phyloP scores from a whole-genome alignment of 176 grass and related monocot species.

The Ensete ventricosum region DNA sequence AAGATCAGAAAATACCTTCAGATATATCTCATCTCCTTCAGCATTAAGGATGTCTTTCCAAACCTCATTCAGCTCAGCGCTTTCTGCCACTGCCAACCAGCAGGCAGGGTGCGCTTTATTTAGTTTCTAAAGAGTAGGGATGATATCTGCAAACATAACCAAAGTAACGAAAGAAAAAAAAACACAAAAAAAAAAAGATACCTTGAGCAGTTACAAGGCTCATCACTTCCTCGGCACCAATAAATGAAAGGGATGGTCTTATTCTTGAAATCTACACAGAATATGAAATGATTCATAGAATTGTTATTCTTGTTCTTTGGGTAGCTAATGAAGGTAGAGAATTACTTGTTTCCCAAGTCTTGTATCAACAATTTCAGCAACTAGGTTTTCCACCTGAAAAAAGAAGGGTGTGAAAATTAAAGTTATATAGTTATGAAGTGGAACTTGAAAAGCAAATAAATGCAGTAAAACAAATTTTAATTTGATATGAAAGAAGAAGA shows the following conservation, averaged over 20 bases:
- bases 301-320: neutral
- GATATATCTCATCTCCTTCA: conserved; percentile 96
- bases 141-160: too few species aligned
- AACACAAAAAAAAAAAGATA: conserved; percentile 23
- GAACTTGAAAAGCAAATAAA: neutral
- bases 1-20: conserved; percentile 50
- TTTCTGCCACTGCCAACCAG: conserved; percentile 69
- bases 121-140: too few species aligned
- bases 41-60: conserved; percentile 94
- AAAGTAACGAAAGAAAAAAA: neutral
- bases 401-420: neutral
- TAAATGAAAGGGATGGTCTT: conserved; percentile 81
- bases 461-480: neutral
- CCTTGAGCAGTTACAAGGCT: conserved; percentile 95
- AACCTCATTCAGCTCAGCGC: conserved; percentile 70
- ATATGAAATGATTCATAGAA: neutral
- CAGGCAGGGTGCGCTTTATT: neutral
- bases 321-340: neutral
- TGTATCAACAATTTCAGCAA: conserved; percentile 91
- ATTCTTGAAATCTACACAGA: conserved; percentile 83
- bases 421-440: neutral
- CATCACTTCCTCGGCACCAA: conserved; percentile 95
- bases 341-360: conserved; percentile 56
- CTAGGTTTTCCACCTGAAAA: conserved; percentile 73
- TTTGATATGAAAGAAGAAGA: neutral